These are phyloP conservation scores for Lipomyces anomalus DNA, from an alignment of 805 yeast genomes.

Conservation along the genomic window DNA sequence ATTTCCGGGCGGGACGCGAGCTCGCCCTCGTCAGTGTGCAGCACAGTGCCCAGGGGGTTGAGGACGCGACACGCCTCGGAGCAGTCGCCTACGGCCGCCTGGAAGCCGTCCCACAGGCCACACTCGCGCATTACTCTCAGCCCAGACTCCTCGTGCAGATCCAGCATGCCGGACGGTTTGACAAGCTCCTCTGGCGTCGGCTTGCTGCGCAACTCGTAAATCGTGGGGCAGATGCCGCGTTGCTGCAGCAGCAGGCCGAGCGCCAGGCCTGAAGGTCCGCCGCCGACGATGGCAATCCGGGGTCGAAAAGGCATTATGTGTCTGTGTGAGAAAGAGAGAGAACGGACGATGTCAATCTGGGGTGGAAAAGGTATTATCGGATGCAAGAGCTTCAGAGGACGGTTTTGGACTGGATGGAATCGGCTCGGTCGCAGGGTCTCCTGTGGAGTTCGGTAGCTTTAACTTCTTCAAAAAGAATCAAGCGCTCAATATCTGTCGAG, in stretches of 20 bases:
- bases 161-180: neutral
- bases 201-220: neutral
- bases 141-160: neutral
- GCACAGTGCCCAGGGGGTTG: neutral
- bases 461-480: too few relatives aligned
- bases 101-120: neutral
- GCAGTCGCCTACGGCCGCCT: slow-evolving; percentile 1
- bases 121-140: slow-evolving; percentile 1
- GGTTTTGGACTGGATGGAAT: too few relatives aligned
- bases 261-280: neutral
- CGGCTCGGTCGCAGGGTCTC: too few relatives aligned
- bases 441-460: too few relatives aligned
- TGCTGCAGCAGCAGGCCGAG: neutral
- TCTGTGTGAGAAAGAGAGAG: too few relatives aligned
- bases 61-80: neutral
- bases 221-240: neutral
- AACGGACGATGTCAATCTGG: too few relatives aligned
- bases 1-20: neutral
- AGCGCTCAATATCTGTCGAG: too few relatives aligned
- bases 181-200: neutral
- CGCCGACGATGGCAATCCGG: neutral
- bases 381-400: too few relatives aligned
- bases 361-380: too few relatives aligned
- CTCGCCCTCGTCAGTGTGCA: neutral
- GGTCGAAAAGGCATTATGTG: too few relatives aligned